Base-by-base conservation (phyloP, 257 asterid species). In the Solanum infundibuliforme region DNA sequence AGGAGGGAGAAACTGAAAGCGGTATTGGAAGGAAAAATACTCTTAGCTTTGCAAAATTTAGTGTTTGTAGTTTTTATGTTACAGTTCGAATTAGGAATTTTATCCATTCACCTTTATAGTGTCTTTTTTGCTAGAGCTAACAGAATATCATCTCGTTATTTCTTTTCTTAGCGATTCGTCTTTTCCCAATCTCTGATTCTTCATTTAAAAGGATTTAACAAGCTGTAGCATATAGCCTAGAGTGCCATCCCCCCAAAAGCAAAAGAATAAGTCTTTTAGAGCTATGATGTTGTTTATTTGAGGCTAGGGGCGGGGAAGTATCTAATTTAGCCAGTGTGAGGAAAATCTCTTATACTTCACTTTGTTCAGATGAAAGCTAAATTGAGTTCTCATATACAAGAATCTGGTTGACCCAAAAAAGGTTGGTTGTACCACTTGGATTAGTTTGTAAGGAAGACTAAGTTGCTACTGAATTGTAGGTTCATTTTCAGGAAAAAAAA, bases 401-500 rank as follows among this genome's bases (percentile, higher is more conserved):
- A 29, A 29, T 29, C 31, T 29, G 31, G 31, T 29, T 29, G 31
- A 29, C 31, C 31, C 31, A 29, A 29, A 29, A 29, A 29, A 29
- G 31, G 31, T 29, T 29, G 31, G 31, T 29, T 29, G 31, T 29
- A 29, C 31, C 31, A 29, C 31, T 29, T 29, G 31, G 31, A 29
- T 29, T 29, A 29, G 31, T 43, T 14, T 27, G 65, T 27, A 25
- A 79, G 39, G 25, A 9, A 43, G n/a, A 43, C 5, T 79, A 18
- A 27, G 23, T 46, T 62, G 32, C 16, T 52, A 43, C 73, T 38
- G 82, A 43, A n/a, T 60, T 87, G 71, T 90, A 91, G 87, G 34
- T 75, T 81, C 10, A 46, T 88, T 21, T 83, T 83, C 46, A 89
- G 92, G 92, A 41, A 58, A 87, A 86, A 88, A 91, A 27, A 83